A percentile compares a stretch with the other conserved stretches of the same genome.
These are phyloP conservation scores for Boletus patriciae DNA, from an alignment of 768 basidiomycete species.

Conservation along the genomic window DNA sequence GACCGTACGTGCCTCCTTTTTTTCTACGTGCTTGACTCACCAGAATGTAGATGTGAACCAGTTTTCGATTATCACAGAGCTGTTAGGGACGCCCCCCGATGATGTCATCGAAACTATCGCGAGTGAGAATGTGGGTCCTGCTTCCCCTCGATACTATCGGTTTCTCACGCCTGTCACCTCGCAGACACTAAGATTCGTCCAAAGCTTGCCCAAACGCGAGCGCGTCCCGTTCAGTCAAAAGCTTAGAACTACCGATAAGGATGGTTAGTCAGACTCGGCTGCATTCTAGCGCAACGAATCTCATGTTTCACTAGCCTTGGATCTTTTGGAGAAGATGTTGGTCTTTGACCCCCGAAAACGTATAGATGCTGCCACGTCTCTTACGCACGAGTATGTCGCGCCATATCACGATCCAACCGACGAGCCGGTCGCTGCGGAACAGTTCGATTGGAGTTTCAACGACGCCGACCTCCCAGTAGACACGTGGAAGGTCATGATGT, in stretches of 20 bases:
- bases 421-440: constrained; percentile 89
- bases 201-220: constrained; percentile 93
- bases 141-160: neutral
- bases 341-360: constrained; percentile 98
- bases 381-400: constrained; percentile 89
- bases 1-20: constrained; percentile 71
- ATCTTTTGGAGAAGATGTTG: constrained; percentile 97
- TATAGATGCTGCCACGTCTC: constrained; percentile 89
- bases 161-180: constrained; percentile 15
- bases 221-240: constrained; percentile 95
- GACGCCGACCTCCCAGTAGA: constrained; percentile 98
- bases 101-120: constrained; percentile 99
- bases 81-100: constrained; percentile 97
- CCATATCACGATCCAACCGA: constrained; percentile 99
- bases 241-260: constrained; percentile 81
- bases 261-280: constrained; percentile 52
- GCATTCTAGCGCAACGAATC: neutral
- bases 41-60: constrained; percentile 91
- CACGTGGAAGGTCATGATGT: constrained; percentile 99
- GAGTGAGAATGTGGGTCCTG: constrained; percentile 82
- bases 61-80: constrained; percentile 98
- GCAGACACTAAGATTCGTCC: constrained; percentile 97
- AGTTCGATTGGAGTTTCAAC: constrained; percentile 99
- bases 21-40: neutral
- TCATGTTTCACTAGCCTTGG: constrained; percentile 61